Evolutionary conservation across 2,329 filamentous ascomycete genomes (phyloP).

Genomic region (Sporothrix sp.): DNA sequence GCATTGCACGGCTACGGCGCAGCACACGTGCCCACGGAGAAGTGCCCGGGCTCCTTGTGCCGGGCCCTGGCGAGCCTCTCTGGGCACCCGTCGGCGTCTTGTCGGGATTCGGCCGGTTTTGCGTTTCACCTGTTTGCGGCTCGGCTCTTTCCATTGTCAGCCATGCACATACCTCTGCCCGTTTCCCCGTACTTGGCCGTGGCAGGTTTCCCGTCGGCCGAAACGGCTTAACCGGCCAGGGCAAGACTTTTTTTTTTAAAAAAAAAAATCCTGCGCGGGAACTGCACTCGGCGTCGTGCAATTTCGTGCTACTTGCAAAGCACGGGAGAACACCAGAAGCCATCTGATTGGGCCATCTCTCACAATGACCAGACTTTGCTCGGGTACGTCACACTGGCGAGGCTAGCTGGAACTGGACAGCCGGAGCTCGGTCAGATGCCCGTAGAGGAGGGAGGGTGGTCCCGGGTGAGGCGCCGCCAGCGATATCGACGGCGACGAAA

Average conservation of each 20-base stretch:
- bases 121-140: too few species aligned
- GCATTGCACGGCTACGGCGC: constrained; percentile 4
- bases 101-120: too few species aligned
- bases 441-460: background rate
- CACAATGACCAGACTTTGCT: too few species aligned
- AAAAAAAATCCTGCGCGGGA: background rate
- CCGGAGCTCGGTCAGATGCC: background rate
- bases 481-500: background rate
- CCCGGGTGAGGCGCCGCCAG: background rate
- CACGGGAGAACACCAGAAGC: too few species aligned
- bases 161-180: background rate
- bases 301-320: background rate
- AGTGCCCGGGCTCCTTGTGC: constrained; percentile 1
- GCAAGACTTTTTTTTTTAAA: background rate
- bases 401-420: constrained; percentile 4
- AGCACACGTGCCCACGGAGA: background rate
- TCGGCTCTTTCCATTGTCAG: too few species aligned
- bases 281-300: background rate
- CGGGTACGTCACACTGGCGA: too few species aligned
- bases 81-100: background rate
- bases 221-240: background rate
- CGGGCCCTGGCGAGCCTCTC: background rate
- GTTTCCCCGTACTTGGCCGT: background rate
- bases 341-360: too few species aligned
- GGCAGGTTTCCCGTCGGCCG: constrained; percentile 3